Percentiles rank a stretch among this genome's conserved stretches.
Conservation (phyloP, 441 rosid species). For the Euphorbia schlechtendalii region DNA sequence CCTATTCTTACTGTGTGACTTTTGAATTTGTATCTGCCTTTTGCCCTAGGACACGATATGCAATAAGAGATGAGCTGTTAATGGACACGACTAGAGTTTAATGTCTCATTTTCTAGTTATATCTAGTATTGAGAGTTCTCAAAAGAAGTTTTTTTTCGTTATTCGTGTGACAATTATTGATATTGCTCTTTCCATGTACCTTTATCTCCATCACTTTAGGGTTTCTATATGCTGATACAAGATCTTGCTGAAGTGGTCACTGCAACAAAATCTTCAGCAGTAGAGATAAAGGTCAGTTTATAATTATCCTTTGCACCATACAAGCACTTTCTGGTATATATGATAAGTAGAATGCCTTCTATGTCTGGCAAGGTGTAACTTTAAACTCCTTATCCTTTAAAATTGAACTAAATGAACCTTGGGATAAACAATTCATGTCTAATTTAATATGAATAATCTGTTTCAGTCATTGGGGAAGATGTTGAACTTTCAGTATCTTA, state of each 20-base stretch:
- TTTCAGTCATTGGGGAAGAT: slow-evolving; percentile 54
- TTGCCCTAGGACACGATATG: background rate
- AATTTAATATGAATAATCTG: slow-evolving; percentile 7
- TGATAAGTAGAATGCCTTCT: background rate
- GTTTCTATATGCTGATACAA: slow-evolving; percentile 53
- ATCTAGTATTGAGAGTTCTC: background rate
- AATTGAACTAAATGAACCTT: background rate
- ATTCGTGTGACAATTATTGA: background rate
- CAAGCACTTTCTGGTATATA: background rate
- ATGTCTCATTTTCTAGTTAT: background rate
- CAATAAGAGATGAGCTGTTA: background rate
- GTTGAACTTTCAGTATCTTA: slow-evolving; percentile 73
- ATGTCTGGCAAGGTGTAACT: background rate
- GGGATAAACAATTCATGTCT: background rate
- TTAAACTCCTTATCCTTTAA: background rate
- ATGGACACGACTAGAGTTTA: background rate
- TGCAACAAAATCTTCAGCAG: slow-evolving; percentile 23
- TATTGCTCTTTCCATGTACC: background rate
- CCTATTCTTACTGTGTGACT: too few relatives aligned
- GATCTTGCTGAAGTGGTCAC: slow-evolving; percentile 33
- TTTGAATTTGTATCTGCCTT: background rate
- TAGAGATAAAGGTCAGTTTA: slow-evolving; percentile 46
- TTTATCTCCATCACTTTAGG: slow-evolving; percentile 34
- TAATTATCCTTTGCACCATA: slow-evolving; percentile 9
- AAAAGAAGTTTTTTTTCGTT: background rate